Conservation (phyloP, 768 basidiomycete species). For the Collybiopsis confluens region DNA sequence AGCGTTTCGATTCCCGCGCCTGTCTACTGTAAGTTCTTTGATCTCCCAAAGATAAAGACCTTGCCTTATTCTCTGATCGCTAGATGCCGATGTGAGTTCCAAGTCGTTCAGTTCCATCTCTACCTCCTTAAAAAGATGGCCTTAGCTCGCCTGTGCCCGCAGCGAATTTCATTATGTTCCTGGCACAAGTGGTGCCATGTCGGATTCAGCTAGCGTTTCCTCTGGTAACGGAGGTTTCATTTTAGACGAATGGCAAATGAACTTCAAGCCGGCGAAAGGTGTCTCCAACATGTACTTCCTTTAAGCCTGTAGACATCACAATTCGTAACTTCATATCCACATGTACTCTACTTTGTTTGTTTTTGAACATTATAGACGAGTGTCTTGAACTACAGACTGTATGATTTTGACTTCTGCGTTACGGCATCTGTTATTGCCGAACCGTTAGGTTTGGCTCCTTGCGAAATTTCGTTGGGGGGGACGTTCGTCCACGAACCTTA, state of each 20-base stretch:
- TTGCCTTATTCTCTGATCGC: not conserved
- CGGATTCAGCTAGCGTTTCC: not conserved
- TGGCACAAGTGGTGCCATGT: not conserved
- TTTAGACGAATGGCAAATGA: slow-evolving; percentile 6
- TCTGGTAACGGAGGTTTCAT: not conserved
- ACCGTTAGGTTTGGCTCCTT: too few relatives aligned
- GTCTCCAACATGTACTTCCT: slow-evolving; percentile 3
- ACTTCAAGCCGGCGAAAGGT: not conserved
- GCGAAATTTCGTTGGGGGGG: too few relatives aligned
- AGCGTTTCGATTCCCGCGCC: slow-evolving; percentile 59
- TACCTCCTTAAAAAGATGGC: not conserved
- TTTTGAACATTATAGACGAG: too few relatives aligned
- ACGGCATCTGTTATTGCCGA: too few relatives aligned
- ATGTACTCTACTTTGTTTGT: too few relatives aligned
- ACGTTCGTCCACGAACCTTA: too few relatives aligned
- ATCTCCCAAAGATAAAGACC: not conserved
- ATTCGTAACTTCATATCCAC: not conserved
- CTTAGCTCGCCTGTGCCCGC: slow-evolving; percentile 6
- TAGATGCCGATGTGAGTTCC: slow-evolving; percentile 10
- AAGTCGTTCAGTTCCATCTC: too few relatives aligned
- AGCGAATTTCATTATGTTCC: not conserved
- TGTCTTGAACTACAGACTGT: too few relatives aligned
- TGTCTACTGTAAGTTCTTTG: slow-evolving; percentile 46
- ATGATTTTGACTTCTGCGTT: too few relatives aligned
- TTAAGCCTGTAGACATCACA: not conserved